Evolutionary conservation across 1,284 basidiomycete genomes (phyloP), one percentile per base, ranked within the genome.

Genomic region (Tylopilus sp.): DNA sequence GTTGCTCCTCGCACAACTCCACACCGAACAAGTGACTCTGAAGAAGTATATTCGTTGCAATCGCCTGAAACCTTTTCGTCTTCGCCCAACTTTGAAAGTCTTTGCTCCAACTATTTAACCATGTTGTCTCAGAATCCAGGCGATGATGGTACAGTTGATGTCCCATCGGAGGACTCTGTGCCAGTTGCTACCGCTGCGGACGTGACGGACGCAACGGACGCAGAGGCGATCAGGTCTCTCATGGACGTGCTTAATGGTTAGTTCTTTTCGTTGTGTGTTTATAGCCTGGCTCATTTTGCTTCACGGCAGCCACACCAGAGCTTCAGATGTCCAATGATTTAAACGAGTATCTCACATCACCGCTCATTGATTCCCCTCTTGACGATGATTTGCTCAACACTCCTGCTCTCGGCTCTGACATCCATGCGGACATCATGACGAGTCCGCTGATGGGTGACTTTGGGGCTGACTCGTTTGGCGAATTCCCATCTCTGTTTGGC

Each of bases 1-100:
- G 78, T 78, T 53, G 77, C 78, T 48, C 85, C 86, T 52, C 74
- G 74, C 48, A 77, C 76, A 63, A 73, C 71, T 60, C 74, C 76
- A 53, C 74, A 63, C 66, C 70, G 69, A 68, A 54, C 65, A 63
- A 49, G 67, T 53, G 63, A 70, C 46, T 41, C 56, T 44, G 46
- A 64, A 61, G 63, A 60, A 50, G 37, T 59, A 10, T 44, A 40
- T 5, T 44, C 53, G 54, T 61, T 55, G 8, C 52, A 47, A 6
- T 49, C 46, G 9, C 33, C 43, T 9, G 59, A 66, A 38, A 15
- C 53, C 25, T 46, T 65, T n/a, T 37, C 41, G 13, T 56, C 64
- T 10, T 49, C 55, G 2, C 56, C 68, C 48, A 63, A 72, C 52
- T 71, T 78, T 40, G 36, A 52, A 13, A 62, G 58, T 28, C 63